Base-by-base conservation (phyloP, 345 rosid genomes). In the Populus tremula region DNA sequence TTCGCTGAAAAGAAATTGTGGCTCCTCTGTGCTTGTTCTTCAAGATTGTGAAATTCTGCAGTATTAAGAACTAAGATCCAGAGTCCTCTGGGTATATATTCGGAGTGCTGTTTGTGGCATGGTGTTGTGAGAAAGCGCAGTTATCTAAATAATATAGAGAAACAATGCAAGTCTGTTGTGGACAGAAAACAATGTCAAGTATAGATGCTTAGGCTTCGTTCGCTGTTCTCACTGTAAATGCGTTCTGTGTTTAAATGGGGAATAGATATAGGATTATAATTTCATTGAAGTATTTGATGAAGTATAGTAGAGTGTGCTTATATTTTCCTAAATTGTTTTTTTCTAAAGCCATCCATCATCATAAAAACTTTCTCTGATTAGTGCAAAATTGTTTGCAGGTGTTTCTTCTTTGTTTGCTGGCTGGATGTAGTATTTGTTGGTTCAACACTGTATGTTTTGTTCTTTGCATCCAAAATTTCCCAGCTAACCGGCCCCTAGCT, bases 371-470 rank as follows among this genome's bases (percentile, higher is more conserved):
- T 20, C 8, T 21, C 8, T 21, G 27, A 20, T 67, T 38, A 5
- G 16, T 69, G 7, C 38, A 49, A 33, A 72, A 75, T 25, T 29
- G 29, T 43, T 75, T 72, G 90, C 92, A 95, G 98, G 92, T 91
- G 73, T 91, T 91, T 75, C 86, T 89, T 16, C 89, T 93, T 33
- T 95, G 99, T 82, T 82, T 95, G 85, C 75, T 92, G 53, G 91
- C 97, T 73, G 99, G 99, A 77, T 84, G 90, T 74, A 93, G 98
- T 83, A 95, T 95, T 63, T 93, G 98, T 69, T 95, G 98, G 99
- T 95, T 95, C 92, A 95, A 95, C 89, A 95, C 99, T 18, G 94
- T 95, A 8, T 95, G 99, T 72, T 93, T 91, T 82, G 94, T 93
- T 35, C 93, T 93, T 36, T 95, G 98, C 92, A 90, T 93, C 45